Evolutionary conservation across 2,329 filamentous ascomycete genomes (phyloP).

Genomic region (Aureobasidium sp.): DNA sequence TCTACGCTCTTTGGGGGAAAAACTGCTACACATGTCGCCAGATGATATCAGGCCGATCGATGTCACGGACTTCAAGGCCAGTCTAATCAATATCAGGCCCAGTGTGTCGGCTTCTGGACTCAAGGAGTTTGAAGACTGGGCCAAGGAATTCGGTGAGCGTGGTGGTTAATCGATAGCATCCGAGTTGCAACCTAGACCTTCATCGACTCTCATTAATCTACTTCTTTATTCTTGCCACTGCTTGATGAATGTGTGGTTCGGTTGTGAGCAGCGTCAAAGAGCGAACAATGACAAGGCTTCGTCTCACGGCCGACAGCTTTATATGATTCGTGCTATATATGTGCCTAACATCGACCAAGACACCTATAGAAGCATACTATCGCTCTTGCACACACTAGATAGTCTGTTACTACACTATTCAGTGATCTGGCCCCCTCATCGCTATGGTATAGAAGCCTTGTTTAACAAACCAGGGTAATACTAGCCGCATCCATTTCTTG

Average conservation of each 20-base stretch:
- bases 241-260: too few species aligned
- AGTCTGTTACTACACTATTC: neutral
- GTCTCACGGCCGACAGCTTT: too few species aligned
- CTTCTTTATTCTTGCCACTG: neutral
- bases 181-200: neutral
- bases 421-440: neutral
- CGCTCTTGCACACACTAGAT: neutral
- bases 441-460: neutral
- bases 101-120: conserved; percentile 82
- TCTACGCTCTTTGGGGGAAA: conserved; percentile 80
- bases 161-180: conserved; percentile 47
- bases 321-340: too few species aligned
- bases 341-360: too few species aligned
- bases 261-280: too few species aligned
- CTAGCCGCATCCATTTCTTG: neutral
- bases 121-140: conserved; percentile 91
- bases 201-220: neutral
- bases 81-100: conserved; percentile 76
- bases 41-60: conserved; percentile 87
- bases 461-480: neutral
- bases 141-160: conserved; percentile 82
- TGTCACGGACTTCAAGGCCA: conserved; percentile 75
- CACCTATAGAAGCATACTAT: too few species aligned
- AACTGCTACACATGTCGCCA: conserved; percentile 82
- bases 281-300: too few species aligned